Percentiles rank a stretch among this genome's conserved stretches.
Evolutionary conservation across 495 filamentous ascomycete genomes (phyloP).

Genomic region (Penicillium pulvis): DNA sequence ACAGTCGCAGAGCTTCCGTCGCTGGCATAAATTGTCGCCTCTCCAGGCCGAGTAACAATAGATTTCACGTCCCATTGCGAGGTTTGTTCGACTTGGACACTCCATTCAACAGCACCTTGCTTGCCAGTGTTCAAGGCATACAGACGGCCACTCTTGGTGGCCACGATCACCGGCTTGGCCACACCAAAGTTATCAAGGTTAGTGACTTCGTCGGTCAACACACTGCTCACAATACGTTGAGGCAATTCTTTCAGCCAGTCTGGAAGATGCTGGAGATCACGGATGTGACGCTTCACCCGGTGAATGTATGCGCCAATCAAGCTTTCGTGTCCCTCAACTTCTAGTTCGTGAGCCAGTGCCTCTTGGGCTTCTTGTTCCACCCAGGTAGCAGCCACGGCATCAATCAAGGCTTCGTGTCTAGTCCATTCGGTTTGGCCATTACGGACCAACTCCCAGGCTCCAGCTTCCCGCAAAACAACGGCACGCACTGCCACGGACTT

Average conservation of each 20-base stretch:
- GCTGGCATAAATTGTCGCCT: constrained; percentile 58
- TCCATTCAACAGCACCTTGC: constrained; percentile 77
- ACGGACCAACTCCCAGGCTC: constrained; percentile 81
- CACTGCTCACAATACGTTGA: constrained; percentile 63
- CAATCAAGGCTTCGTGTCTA: constrained; percentile 77
- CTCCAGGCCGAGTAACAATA: constrained; percentile 60
- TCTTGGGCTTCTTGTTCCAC: constrained; percentile 70
- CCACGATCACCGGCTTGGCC: constrained; percentile 77
- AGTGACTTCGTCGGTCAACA: constrained; percentile 62
- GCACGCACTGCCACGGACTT: constrained; percentile 73
- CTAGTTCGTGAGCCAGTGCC: constrained; percentile 74
- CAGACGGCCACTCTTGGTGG: constrained; percentile 76
- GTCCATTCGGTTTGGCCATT: constrained; percentile 82
- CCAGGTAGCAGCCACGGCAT: constrained; percentile 74
- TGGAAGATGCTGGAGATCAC: constrained; percentile 79
- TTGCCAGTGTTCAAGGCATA: constrained; percentile 77
- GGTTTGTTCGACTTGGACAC: constrained; percentile 57
- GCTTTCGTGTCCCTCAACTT: constrained; percentile 83
- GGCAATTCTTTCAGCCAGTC: constrained; percentile 69
- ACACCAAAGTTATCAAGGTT: constrained; percentile 83
- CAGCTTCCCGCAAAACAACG: constrained; percentile 66
- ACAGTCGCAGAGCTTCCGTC: constrained; percentile 60
- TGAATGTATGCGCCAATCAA: constrained; percentile 80
- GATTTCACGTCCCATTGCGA: constrained; percentile 68
- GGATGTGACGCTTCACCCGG: constrained; percentile 77